phyloP scores from a whole-genome alignment of 2,329 filamentous ascomycete genomes.

The Niveomyces coronatus region DNA sequence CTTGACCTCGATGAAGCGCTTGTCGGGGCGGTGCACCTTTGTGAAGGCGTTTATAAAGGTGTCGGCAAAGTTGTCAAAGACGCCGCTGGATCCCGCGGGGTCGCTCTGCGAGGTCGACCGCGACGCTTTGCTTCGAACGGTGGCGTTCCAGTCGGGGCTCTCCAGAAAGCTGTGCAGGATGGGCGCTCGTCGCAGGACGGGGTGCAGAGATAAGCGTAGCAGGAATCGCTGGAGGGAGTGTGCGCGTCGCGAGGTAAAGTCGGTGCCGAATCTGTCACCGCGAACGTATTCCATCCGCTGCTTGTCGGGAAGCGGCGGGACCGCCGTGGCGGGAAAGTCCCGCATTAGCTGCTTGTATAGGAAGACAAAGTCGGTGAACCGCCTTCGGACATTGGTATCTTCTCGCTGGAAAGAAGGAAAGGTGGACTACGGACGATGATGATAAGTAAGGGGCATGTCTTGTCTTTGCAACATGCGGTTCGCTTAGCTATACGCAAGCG shows the following conservation, averaged over 20 bases:
- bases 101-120: slow-evolving; percentile 47
- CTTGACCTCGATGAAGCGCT: slow-evolving; percentile 85
- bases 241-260: slow-evolving; percentile 82
- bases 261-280: slow-evolving; percentile 85
- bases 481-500: neutral
- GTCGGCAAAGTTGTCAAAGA: slow-evolving; percentile 93
- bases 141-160: slow-evolving; percentile 90
- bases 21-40: slow-evolving; percentile 91
- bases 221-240: slow-evolving; percentile 90
- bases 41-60: slow-evolving; percentile 96
- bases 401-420: slow-evolving; percentile 86
- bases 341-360: slow-evolving; percentile 81
- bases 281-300: slow-evolving; percentile 99
- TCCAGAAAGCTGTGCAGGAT: slow-evolving; percentile 87
- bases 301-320: slow-evolving; percentile 93
- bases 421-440: slow-evolving; percentile 56
- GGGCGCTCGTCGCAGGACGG: slow-evolving; percentile 70
- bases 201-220: slow-evolving; percentile 75
- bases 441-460: neutral
- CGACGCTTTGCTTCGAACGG: slow-evolving; percentile 70
- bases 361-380: slow-evolving; percentile 97
- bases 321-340: slow-evolving; percentile 84
- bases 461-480: too few species aligned
- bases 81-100: slow-evolving; percentile 46
- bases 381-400: slow-evolving; percentile 69